Base-by-base conservation (phyloP, 2,329 filamentous ascomycete genomes). In the Albifimbria verrucaria region DNA sequence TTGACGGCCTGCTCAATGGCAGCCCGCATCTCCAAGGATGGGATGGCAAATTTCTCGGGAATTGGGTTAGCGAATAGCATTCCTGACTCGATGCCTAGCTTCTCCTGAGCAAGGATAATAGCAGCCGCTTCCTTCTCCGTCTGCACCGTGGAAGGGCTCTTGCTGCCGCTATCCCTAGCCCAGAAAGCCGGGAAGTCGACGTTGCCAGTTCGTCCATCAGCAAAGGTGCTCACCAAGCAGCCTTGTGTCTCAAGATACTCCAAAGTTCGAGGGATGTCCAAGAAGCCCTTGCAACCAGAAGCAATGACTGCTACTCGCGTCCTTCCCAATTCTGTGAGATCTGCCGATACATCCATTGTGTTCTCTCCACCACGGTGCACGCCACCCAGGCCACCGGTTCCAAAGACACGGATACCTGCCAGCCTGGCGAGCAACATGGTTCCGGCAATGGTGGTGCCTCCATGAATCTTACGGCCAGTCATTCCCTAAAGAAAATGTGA, bases 141-240 rank as follows among this genome's bases (percentile, higher is more conserved):
- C 50, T 85, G 73, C 42, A 97, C 82, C 1, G 89, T 82, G 21
- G 83, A 82, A 1, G 93, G 93, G 65, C 91, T 96, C 68, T 78
- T 85, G 50, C 88, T 74, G 12, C 92, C 90, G 68, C 92, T 97
- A 42, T 97, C 90, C 41, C 93, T 79, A 0, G 89, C 90, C 82
- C 90, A 99, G 70, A 99, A 99, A 1, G 90, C 91, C 1, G 94
- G 94, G 63, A 97, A 94, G 62, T 96, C 88, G 41, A 97, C 81
- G 6, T 80, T 73, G 2, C 85, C 88, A 23, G 74, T 72, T 36
- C 90, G 82, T 1, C 89, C 90, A 70, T 96, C 90, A 22, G 91
- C 87, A 74, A 97, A 99, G 2, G 94, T 97, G 3, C 86, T 89
- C 1, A 97, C 92, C 36, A 87, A 81, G 21, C 91, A 92, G 10